Conservation (phyloP, 257 asterid genomes). For the Solanum tarapatanum region DNA sequence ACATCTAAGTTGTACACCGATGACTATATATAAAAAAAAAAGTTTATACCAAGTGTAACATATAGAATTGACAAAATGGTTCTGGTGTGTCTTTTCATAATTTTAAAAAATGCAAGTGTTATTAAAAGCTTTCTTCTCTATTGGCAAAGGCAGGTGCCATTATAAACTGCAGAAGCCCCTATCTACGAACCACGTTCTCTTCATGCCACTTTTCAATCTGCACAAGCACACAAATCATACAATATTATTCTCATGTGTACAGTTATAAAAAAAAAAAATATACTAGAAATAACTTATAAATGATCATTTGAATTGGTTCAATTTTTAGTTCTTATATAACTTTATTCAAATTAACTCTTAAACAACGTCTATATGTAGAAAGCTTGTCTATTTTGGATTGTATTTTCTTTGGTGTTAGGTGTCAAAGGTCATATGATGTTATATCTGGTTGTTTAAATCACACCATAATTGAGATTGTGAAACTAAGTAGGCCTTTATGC, state of each 20-base stretch:
- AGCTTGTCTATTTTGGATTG: not conserved
- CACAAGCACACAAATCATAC: not conserved
- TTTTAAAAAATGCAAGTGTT: not conserved
- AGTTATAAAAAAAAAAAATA: not conserved
- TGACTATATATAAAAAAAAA: not conserved
- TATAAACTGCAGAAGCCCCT: not conserved
- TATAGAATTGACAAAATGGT: not conserved
- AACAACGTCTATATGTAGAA: not conserved
- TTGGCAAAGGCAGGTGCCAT: not conserved
- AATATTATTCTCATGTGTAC: not conserved
- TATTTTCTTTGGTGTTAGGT: not conserved
- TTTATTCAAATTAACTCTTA: not conserved
- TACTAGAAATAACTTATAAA: no score
- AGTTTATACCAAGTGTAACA: not conserved
- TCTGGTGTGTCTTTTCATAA: not conserved
- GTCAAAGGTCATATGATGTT: not conserved
- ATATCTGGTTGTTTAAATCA: not conserved
- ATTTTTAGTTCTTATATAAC: not conserved
- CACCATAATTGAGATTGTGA: not conserved
- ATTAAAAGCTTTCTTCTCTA: not conserved
- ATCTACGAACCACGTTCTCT: not conserved
- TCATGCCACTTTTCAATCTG: constrained; percentile 18
- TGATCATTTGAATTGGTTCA: not conserved
- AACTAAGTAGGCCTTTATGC: no score
- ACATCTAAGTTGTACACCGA: not conserved